phyloP scores from a whole-genome alignment of 768 basidiomycete species.

The Termitomyces sp. region DNA sequence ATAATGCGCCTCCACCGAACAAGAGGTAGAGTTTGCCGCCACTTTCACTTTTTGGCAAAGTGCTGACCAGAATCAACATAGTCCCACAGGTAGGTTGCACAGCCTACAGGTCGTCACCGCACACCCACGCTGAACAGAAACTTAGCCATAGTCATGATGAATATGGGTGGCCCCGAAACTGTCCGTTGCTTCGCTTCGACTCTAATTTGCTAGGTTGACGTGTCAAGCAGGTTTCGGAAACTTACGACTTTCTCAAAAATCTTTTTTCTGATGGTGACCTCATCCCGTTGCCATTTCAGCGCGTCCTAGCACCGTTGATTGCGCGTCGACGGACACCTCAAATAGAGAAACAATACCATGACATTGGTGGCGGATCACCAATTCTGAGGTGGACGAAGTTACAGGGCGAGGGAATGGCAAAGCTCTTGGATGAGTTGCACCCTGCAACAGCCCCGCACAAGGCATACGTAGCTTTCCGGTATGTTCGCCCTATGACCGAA shows the following conservation, averaged over 20 bases:
- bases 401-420: slow-evolving; percentile 89
- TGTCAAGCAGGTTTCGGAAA: slow-evolving; percentile 75
- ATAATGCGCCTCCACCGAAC: slow-evolving; percentile 33
- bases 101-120: slow-evolving; percentile 4
- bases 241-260: slow-evolving; percentile 87
- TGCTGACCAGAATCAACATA: slow-evolving; percentile 21
- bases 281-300: slow-evolving; percentile 94
- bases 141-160: slow-evolving; percentile 90
- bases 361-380: slow-evolving; percentile 95
- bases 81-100: slow-evolving; percentile 57
- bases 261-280: slow-evolving; percentile 92
- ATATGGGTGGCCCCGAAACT: slow-evolving; percentile 97
- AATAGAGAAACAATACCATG: slow-evolving; percentile 92
- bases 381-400: slow-evolving; percentile 86
- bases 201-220: slow-evolving; percentile 9
- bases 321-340: slow-evolving; percentile 86
- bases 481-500: slow-evolving; percentile 86
- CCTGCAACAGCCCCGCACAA: slow-evolving; percentile 95
- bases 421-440: slow-evolving; percentile 90
- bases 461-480: slow-evolving; percentile 93
- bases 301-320: slow-evolving; percentile 81
- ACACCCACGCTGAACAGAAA: slow-evolving; percentile 17
- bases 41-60: slow-evolving; percentile 18
- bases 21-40: slow-evolving; percentile 38
- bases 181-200: slow-evolving; percentile 41